These are phyloP conservation scores for Chalciporus chontae DNA, from an alignment of 768 basidiomycete genomes.

Conservation along the genomic window DNA sequence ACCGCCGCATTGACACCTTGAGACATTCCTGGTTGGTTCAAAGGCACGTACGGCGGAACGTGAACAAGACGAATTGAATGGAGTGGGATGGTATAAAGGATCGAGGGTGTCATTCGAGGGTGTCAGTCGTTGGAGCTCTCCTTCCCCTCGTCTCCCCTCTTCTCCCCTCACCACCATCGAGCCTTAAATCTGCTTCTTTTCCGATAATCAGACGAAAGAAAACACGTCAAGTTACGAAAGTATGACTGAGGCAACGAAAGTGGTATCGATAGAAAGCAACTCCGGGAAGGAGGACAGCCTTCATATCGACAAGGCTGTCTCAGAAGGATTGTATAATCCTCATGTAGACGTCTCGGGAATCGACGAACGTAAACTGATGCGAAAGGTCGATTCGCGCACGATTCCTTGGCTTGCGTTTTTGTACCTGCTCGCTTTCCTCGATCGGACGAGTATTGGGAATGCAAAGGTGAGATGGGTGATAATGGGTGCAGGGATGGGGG, in stretches of 20 bases:
- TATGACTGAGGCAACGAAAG: not conserved
- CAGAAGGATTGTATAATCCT: slow-evolving; percentile 31
- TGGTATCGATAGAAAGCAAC: too few species aligned
- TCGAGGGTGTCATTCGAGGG: not conserved
- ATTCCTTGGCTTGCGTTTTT: slow-evolving; percentile 72
- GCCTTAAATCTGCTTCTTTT: not conserved
- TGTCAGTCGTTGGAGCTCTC: not conserved
- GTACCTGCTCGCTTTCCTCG: slow-evolving; percentile 72
- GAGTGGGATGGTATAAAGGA: not conserved
- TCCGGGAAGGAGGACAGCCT: not conserved
- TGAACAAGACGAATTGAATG: not conserved
- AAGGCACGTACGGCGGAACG: not conserved
- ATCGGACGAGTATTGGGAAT: slow-evolving; percentile 55
- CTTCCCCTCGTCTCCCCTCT: not conserved
- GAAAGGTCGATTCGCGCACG: slow-evolving; percentile 66
- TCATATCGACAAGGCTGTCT: not conserved
- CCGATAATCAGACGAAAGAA: not conserved
- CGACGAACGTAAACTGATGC: slow-evolving; percentile 64
- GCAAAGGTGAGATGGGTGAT: slow-evolving; percentile 12
- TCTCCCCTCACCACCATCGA: not conserved
- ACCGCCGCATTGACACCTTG: too few species aligned
- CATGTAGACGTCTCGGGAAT: slow-evolving; percentile 56
- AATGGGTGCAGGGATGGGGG: not conserved
- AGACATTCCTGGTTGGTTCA: too few species aligned
- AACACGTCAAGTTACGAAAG: not conserved